phyloP scores from a whole-genome alignment of 257 asterid genomes.

The Asclepias syriaca region DNA sequence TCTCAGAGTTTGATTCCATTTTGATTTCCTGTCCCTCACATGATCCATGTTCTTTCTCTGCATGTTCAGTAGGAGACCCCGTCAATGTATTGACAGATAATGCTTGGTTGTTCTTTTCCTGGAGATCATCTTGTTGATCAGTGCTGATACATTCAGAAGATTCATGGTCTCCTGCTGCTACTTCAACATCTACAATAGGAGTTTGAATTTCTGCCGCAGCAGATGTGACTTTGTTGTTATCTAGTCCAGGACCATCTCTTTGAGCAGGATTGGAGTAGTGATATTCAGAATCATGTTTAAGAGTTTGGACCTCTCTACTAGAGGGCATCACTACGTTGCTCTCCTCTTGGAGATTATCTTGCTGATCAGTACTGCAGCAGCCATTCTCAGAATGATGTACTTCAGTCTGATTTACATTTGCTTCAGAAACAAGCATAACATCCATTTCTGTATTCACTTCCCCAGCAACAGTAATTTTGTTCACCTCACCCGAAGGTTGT shows the following conservation, averaged over 20 bases:
- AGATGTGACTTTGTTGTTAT: constrained; percentile 15
- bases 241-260: constrained; percentile 9
- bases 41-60: constrained; percentile 18
- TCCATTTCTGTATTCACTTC: constrained; percentile 27
- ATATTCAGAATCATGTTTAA: constrained; percentile 6
- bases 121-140: constrained; percentile 14
- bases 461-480: constrained; percentile 20
- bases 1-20: constrained; percentile 11
- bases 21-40: constrained; percentile 3
- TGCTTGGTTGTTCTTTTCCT: constrained; percentile 14
- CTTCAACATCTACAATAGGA: constrained; percentile 21
- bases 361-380: constrained; percentile 16
- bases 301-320: constrained; percentile 15
- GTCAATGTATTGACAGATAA: constrained; percentile 17
- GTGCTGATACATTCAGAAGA: neutral
- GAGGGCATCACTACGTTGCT: constrained; percentile 19
- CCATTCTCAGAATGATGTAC: constrained; percentile 6
- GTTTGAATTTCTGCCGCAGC: constrained; percentile 19
- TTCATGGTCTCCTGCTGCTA: constrained; percentile 7
- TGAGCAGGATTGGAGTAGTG: constrained; percentile 15
- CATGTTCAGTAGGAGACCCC: constrained; percentile 14
- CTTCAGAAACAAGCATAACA: constrained; percentile 15
- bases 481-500: constrained; percentile 23
- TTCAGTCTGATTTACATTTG: constrained; percentile 28
- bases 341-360: constrained; percentile 10